Evolutionary conservation across 139 green algal genomes (phyloP), one percentile per base, ranked within the genome.

Genomic region (Marvania coccoides): DNA sequence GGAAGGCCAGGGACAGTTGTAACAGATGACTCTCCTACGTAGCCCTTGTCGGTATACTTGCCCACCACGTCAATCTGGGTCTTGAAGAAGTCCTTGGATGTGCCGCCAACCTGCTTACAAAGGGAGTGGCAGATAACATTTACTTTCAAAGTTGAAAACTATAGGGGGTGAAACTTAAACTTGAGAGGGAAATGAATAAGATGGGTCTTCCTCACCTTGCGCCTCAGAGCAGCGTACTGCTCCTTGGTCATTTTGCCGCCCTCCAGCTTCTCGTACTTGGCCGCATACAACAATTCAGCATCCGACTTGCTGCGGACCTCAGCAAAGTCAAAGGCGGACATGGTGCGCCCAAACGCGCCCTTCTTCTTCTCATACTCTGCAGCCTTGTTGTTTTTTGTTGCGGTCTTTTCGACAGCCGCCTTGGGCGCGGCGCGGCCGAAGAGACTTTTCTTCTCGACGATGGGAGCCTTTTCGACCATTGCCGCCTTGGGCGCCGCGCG

Each of bases 221-320:
- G 60, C 13, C 77, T 60, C 47, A 90, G 68, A 0, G 83, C 83
- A 19, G 40, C 28, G 53, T 75, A 79, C 65, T 88, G 78, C 60
- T 84, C 81, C 5, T 30, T 58, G 0, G 68, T 75, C 77, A 88
- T 76, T 64, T 75, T 81, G 47, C 81, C 81, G 61, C 76, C 69
- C 26, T 85, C 63, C 4, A 45, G 59, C 40, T 89, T 64, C 28
- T 73, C 80, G 46, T 86, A 84, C 69, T 73, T 84, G 23, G 83
- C 83, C 14, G 88, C 81, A 40, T 89, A 90, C 69, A 90, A 69
- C 62, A 90, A 68, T 30, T 88, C 73, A 0, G 75, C 80, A 54
- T 90, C 83, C 24, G 58, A 38, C 37, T 80, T 75, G 61, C 57
- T 70, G 14, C 83, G 56, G 6, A 74, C 75, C 54, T 71, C 74